Conservation (phyloP, 176 grass and related monocot species). For the Panicum miliaceum region DNA sequence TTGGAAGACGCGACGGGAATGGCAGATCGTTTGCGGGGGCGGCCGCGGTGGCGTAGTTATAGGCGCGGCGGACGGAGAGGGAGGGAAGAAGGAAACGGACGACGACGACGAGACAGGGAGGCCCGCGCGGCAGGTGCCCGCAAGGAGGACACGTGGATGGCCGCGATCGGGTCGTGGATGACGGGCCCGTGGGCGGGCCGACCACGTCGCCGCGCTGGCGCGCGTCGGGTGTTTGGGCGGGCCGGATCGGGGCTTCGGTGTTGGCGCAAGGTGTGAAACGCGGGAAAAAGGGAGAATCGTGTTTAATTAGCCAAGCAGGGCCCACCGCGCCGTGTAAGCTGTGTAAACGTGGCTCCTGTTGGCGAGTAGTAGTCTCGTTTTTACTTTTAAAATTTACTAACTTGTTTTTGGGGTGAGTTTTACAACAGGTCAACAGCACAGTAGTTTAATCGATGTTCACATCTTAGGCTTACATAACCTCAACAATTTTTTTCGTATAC, state of each 20-base stretch:
- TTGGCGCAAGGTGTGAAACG: conserved; percentile 33
- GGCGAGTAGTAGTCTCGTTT: too few relatives aligned
- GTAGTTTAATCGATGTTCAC: too few relatives aligned
- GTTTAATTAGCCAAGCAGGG: too few relatives aligned
- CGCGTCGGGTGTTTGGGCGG: background rate
- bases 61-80: background rate
- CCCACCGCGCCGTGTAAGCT: too few relatives aligned
- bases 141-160: conserved; percentile 41
- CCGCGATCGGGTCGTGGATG: background rate
- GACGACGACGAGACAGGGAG: background rate
- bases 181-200: conserved; percentile 16
- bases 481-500: too few relatives aligned
- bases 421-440: too few relatives aligned
- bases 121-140: background rate
- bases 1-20: background rate
- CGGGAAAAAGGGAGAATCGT: too few relatives aligned
- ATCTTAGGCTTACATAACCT: too few relatives aligned
- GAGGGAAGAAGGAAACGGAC: background rate
- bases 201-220: conserved; percentile 33
- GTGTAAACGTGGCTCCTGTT: too few relatives aligned
- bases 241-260: background rate
- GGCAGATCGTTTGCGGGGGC: conserved; percentile 29
- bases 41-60: conserved; percentile 14
- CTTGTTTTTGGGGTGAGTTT: too few relatives aligned
- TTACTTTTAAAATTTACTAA: too few relatives aligned